These are phyloP conservation scores for Carex myosuroides DNA, from an alignment of 176 grass and related monocot genomes.

Conservation along the genomic window DNA sequence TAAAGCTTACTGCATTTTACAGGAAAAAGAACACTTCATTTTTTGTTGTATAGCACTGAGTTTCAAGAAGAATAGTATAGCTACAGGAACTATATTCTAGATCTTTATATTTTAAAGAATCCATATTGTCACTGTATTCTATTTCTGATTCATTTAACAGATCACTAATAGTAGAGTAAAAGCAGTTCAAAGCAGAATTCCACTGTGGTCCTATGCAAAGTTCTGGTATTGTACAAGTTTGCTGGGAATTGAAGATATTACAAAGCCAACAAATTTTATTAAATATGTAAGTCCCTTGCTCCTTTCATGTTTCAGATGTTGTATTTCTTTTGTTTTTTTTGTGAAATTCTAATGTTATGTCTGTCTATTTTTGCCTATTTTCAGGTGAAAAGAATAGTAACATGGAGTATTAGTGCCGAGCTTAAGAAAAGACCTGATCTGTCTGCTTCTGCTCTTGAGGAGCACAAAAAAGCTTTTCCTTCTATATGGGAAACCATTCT, in stretches of 20 bases:
- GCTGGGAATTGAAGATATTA: background rate
- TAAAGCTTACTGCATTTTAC: background rate
- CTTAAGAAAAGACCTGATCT: background rate
- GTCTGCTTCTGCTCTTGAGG: background rate
- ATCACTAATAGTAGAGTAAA: background rate
- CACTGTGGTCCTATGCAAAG: background rate
- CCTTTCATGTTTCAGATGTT: background rate
- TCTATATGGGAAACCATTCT: background rate
- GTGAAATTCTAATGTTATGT: background rate
- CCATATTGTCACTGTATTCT: background rate
- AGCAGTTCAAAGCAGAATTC: background rate
- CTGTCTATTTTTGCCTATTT: background rate
- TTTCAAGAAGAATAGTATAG: background rate
- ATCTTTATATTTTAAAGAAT: background rate
- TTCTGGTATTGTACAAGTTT: background rate
- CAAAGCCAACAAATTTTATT: background rate
- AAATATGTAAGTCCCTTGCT: background rate
- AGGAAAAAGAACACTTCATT: background rate
- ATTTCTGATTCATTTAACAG: background rate
- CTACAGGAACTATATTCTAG: background rate
- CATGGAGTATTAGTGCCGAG: background rate
- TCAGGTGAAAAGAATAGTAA: background rate
- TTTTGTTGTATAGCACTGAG: background rate
- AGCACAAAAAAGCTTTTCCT: background rate
- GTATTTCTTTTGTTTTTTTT: background rate